Base-by-base conservation (phyloP, 2,329 filamentous ascomycete species). In the Pseudogymnoascus sp. region DNA sequence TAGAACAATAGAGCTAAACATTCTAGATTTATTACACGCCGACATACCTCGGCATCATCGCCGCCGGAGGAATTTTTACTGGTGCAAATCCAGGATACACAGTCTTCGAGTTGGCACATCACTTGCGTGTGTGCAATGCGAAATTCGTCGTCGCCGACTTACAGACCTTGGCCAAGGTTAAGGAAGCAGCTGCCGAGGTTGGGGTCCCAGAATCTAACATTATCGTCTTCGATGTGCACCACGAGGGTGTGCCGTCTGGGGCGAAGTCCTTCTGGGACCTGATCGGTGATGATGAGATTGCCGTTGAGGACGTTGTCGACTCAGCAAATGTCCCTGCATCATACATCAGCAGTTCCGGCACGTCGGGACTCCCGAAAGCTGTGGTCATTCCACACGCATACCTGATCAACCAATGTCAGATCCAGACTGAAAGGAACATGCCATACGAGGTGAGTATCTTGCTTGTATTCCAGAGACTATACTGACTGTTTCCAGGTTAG, bases 291-390 rank as follows among this genome's bases (percentile, higher is more conserved):
- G 60, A 42, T 23, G 40, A 62, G 38, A 33, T 38, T 44, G 14
- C 21, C 8, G 5, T 38, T 16, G 60, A 31, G 16, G 60, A 38
- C 8, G 7, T 73, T 53, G 66, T 70, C 60, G 66, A 69, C 38
- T 64, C 66, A 2, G 69, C 68, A 14, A 68, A 79, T 65, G 78
- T 70, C 0, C 68, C 69, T 70, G 10, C 76, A 77, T 7, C 81
- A 75, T 65, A 77, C 79, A 35, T 77, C 73, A 72, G 71, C 40
- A 61, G 75, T 71, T 47, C 80, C 82, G 65, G 70, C 75, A 62
- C 85, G 85, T 75, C 91, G 84, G 89, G 84, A 79, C 67, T 75
- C 5, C 76, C 77, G 1, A 78, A 78, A 67, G 73, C 77, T 62
- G 76, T 74, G 5, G 68, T 71, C 10, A 62, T 77, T 5, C 73